Evolutionary conservation across 2,329 filamentous ascomycete species (phyloP).

Genomic region (Paecilomyces formosus): DNA sequence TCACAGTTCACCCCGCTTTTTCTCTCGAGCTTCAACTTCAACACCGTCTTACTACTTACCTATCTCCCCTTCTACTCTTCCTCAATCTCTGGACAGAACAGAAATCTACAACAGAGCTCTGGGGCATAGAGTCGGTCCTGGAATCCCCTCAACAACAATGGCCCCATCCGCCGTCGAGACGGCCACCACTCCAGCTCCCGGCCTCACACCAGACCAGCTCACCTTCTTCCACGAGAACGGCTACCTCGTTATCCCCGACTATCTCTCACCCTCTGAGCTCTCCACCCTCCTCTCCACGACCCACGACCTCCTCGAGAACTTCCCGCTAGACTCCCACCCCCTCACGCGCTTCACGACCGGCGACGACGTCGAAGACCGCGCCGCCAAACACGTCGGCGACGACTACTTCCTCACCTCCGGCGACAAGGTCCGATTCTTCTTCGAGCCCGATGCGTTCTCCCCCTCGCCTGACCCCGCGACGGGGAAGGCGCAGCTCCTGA

Average conservation of each 20-base stretch:
- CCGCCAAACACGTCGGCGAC: slow-evolving; percentile 70
- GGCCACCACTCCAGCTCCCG: slow-evolving; percentile 18
- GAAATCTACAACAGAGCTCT: not conserved
- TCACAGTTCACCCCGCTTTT: not conserved
- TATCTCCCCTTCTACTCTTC: not conserved
- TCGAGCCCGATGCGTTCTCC: slow-evolving; percentile 83
- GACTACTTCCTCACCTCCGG: slow-evolving; percentile 86
- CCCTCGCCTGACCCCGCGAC: slow-evolving; percentile 31
- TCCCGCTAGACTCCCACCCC: slow-evolving; percentile 76
- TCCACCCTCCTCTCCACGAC: slow-evolving; percentile 66
- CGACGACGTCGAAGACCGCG: slow-evolving; percentile 49
- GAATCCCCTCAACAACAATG: not conserved
- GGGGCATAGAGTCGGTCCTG: not conserved
- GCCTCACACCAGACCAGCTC: slow-evolving; percentile 66
- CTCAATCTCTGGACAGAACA: not conserved
- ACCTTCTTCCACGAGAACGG: slow-evolving; percentile 70
- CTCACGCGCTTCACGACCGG: slow-evolving; percentile 93
- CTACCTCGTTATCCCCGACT: slow-evolving; percentile 79
- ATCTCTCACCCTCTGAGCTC: slow-evolving; percentile 60
- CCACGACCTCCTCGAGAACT: slow-evolving; percentile 61
- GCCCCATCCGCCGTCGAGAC: not conserved
- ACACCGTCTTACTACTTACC: not conserved
- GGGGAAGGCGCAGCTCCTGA: slow-evolving; percentile 53
- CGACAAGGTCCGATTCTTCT: slow-evolving; percentile 93
- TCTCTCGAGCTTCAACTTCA: not conserved